Conservation (phyloP, 2,329 filamentous ascomycete genomes). For the Talaromyces sp. region DNA sequence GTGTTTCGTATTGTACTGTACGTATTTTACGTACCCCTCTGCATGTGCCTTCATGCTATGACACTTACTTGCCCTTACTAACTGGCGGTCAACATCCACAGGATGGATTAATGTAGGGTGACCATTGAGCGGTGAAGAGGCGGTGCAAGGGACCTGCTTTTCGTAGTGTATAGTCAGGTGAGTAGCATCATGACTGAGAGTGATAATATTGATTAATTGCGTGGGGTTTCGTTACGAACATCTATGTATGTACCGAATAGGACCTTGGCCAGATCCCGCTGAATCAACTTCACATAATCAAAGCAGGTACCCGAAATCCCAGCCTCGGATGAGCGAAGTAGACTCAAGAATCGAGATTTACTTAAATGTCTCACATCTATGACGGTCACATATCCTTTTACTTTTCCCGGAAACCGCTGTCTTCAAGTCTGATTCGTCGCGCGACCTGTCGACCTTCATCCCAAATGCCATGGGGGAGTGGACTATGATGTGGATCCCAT, state of each 20-base stretch:
- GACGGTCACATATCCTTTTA: background rate
- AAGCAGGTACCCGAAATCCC: constrained; percentile 9
- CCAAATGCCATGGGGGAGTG: background rate
- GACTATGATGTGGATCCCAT: constrained; percentile 7
- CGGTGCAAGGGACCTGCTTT: background rate
- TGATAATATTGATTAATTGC: background rate
- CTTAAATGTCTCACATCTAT: background rate
- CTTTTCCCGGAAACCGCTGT: background rate
- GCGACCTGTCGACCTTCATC: background rate
- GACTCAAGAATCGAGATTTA: background rate
- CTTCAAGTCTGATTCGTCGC: background rate
- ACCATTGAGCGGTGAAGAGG: constrained; percentile 1
- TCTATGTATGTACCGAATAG: background rate
- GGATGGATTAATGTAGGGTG: background rate
- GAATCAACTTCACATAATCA: background rate
- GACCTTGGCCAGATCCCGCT: background rate
- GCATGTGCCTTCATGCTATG: background rate
- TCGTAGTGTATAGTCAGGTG: background rate
- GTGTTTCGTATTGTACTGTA: background rate
- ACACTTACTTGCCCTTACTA: background rate
- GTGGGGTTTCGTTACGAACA: background rate
- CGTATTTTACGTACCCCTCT: background rate
- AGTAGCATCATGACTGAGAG: too few relatives aligned
- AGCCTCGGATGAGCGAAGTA: background rate
- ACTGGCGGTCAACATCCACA: constrained; percentile 1